Percentiles rank a stretch among this genome's conserved stretches.
These are phyloP conservation scores for Debaryomycetaceae sp. DNA, from an alignment of 1,139 yeast genomes.

Conservation along the genomic window DNA sequence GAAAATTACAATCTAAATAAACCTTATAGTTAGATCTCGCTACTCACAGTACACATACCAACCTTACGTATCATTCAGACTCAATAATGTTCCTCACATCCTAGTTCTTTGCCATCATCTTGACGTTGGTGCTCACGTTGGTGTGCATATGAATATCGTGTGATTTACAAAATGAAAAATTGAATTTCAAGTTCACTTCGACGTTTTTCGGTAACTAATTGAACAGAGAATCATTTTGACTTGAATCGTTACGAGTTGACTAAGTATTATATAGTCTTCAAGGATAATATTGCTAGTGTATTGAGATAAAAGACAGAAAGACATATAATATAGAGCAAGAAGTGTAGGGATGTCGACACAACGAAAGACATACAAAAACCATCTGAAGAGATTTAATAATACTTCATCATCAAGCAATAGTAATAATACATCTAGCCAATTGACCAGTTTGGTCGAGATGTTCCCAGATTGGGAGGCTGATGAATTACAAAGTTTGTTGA, in stretches of 20 bases:
- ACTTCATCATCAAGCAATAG: constrained; percentile 6
- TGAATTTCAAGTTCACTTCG: constrained; percentile 3
- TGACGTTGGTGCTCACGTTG: background rate
- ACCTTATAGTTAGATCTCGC: background rate
- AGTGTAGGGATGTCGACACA: constrained; percentile 25
- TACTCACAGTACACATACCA: background rate
- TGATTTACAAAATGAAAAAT: background rate
- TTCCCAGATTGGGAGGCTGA: constrained; percentile 95
- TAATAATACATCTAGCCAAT: constrained; percentile 20
- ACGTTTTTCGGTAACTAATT: constrained; percentile 3
- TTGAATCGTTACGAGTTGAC: background rate
- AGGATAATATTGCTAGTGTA: background rate
- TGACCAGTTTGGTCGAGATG: constrained; percentile 70
- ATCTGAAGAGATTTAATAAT: constrained; percentile 42
- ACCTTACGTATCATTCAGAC: background rate
- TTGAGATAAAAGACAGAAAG: background rate
- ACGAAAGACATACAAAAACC: constrained; percentile 43
- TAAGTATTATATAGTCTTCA: background rate
- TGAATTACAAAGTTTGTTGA: constrained; percentile 72
- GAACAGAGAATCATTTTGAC: background rate
- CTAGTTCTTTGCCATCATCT: background rate
- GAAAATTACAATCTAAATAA: background rate
- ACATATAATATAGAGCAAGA: constrained; percentile 6
- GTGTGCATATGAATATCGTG: constrained; percentile 2
- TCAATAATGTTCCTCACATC: background rate